Evolutionary conservation across 2,329 filamentous ascomycete genomes (phyloP), one percentile per base, ranked within the genome.

Genomic region (Aspergillus ruber): DNA sequence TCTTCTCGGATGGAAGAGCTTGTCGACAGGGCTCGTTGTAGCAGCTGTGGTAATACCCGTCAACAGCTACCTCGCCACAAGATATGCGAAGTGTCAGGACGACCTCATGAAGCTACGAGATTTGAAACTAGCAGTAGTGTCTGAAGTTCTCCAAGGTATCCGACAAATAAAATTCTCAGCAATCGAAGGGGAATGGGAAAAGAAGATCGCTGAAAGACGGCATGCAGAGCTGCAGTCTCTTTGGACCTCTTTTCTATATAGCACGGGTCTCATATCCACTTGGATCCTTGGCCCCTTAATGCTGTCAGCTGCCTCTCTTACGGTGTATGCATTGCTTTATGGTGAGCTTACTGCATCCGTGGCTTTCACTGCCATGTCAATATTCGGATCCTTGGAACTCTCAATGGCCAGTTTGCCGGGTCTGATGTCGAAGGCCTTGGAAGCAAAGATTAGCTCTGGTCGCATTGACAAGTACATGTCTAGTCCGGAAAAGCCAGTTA

Each of bases 81-180:
- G 72, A 20, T 87, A 88, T 60, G 71, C 83, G 0, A 72, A 70
- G 15, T 78, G 81, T 4, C 83, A 88, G 58, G 82, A 86, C 49
- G 71, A 75, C 43, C 66, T 90, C 41, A 90, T 90, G 86, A 86
- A 85, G 61, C 75, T 84, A 20, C 76, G 85, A 42, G 86, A 90
- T 62, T 76, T 81, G 50, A 90, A 90, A 64, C 76, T 88, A 64
- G 82, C 78, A 0, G 77, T 88, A 12, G 78, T 90, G 17, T 86
- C 85, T 2, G 86, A 90, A 64, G 85, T 84, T 1, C 70, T 90
- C 1, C 80, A 85, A 56, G 86, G 86, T 3, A 90, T 90, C 54
- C 80, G 86, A 1, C 86, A 90, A 65, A 89, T 90, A 70, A 90
- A 90, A 60, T 89, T 90, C 56, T 84, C 85, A 1, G 86, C 86